Percentiles rank a stretch among this genome's conserved stretches.
These are phyloP conservation scores for Dictyophora rubrovolvata DNA, from an alignment of 768 basidiomycete species.

Conservation along the genomic window DNA sequence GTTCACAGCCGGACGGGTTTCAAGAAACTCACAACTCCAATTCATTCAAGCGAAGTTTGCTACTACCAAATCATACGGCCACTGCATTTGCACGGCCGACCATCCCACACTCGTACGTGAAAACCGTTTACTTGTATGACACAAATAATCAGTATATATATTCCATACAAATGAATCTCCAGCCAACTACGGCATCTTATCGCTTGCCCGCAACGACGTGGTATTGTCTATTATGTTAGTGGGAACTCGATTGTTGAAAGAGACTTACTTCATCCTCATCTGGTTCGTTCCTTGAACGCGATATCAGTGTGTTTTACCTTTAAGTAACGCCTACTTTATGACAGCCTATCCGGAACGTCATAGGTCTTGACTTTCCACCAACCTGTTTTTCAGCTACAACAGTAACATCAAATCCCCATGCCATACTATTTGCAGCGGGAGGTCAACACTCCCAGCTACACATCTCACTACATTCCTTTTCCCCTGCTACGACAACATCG, in stretches of 20 bases:
- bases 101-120: neutral
- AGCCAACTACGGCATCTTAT: slow-evolving; percentile 75
- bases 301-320: slow-evolving; percentile 11
- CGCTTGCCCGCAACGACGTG: slow-evolving; percentile 58
- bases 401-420: slow-evolving; percentile 38
- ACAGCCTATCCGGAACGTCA: slow-evolving; percentile 33
- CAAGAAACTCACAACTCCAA: neutral
- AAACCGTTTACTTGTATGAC: no score
- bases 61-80: neutral
- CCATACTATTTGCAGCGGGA: slow-evolving; percentile 63
- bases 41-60: neutral
- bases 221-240: slow-evolving; percentile 55
- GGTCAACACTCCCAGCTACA: slow-evolving; percentile 67
- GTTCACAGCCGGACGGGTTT: neutral
- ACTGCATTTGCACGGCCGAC: neutral
- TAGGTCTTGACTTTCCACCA: slow-evolving; percentile 46
- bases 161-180: neutral
- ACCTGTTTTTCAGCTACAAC: slow-evolving; percentile 42
- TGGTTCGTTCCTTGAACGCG: slow-evolving; percentile 28
- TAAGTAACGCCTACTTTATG: slow-evolving; percentile 3
- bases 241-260: slow-evolving; percentile 48
- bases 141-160: no score
- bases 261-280: slow-evolving; percentile 36
- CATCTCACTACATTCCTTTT: slow-evolving; percentile 37
- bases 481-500: neutral